Conservation (phyloP, 2,329 filamentous ascomycete species). For the Pyrenophora graminea region DNA sequence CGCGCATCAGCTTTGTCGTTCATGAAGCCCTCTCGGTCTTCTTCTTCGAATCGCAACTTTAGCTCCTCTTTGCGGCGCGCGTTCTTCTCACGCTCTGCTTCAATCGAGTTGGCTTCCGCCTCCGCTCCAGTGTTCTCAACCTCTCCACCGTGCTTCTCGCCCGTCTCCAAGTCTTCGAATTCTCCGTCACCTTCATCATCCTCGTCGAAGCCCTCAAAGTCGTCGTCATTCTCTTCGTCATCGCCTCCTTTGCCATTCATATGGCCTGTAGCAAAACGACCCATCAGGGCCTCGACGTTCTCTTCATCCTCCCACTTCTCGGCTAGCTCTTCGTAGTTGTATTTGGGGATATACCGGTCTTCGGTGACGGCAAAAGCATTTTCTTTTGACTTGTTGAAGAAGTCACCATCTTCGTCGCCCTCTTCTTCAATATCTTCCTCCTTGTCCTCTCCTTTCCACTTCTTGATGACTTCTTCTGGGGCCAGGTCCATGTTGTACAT, state of each 20-base stretch:
- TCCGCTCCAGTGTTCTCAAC: conserved; percentile 49
- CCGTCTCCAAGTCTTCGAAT: conserved; percentile 84
- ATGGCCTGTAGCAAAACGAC: conserved; percentile 74
- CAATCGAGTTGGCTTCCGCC: conserved; percentile 62
- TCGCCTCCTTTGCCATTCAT: conserved; percentile 52
- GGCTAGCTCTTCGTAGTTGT: conserved; percentile 80
- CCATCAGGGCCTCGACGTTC: conserved; percentile 73
- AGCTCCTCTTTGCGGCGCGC: conserved; percentile 92
- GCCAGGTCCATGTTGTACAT: conserved; percentile 85
- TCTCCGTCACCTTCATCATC: conserved; percentile 72
- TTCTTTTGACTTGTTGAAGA: conserved; percentile 62
- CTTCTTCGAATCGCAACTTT: conserved; percentile 91
- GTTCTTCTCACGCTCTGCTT: conserved; percentile 87
- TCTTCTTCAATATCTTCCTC: conserved; percentile 58
- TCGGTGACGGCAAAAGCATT: conserved; percentile 61
- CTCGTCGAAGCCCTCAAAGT: conserved; percentile 62
- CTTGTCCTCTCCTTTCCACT: conserved; percentile 74
- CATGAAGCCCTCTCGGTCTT: conserved; percentile 93
- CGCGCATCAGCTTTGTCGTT: conserved; percentile 83
- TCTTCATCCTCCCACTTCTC: conserved; percentile 83
- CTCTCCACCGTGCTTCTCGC: conserved; percentile 59
- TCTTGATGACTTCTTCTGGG: conserved; percentile 73
- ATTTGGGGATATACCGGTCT: conserved; percentile 76
- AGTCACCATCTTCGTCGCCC: conserved; percentile 66
- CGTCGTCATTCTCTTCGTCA: conserved; percentile 54